phyloP scores from a whole-genome alignment of 352 stramenopile genomes.

The Peronospora tabacina region DNA sequence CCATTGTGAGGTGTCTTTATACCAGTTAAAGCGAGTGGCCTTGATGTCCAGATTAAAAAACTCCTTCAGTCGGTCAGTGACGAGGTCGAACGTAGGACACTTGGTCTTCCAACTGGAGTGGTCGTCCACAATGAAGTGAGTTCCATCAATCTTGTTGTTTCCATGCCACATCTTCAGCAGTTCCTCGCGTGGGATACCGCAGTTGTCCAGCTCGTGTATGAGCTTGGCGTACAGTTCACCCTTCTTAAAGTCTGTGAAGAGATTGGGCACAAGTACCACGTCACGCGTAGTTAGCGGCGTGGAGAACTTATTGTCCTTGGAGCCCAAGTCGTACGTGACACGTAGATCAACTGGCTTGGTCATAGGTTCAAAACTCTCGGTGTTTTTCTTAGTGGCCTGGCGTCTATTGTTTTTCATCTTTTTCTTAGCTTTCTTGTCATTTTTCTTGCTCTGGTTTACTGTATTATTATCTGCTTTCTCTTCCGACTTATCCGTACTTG shows the following conservation, averaged over 20 bases:
- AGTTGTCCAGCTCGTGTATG: conserved; percentile 52
- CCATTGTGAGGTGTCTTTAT: conserved; percentile 89
- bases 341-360: conserved; percentile 61
- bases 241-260: conserved; percentile 70
- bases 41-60: conserved; percentile 88
- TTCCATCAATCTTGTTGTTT: conserved; percentile 87
- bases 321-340: conserved; percentile 59
- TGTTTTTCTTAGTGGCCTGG: conserved; percentile 64
- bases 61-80: conserved; percentile 68
- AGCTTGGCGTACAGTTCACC: conserved; percentile 65
- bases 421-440: conserved; percentile 31
- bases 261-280: conserved; percentile 57
- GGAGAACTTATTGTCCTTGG: conserved; percentile 45
- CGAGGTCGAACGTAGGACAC: conserved; percentile 74
- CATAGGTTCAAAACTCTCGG: conserved; percentile 67
- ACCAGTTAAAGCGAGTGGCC: conserved; percentile 94
- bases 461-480: conserved; percentile 12
- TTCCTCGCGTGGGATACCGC: conserved; percentile 52
- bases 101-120: conserved; percentile 69
- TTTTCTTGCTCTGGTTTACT: conserved; percentile 14
- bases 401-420: conserved; percentile 20
- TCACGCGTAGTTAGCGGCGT: conserved; percentile 54
- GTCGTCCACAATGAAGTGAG: conserved; percentile 90
- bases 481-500: conserved; percentile 13
- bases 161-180: conserved; percentile 81